These are phyloP conservation scores for Salvia sclarea DNA, from an alignment of 305 asterid genomes.

Conservation along the genomic window DNA sequence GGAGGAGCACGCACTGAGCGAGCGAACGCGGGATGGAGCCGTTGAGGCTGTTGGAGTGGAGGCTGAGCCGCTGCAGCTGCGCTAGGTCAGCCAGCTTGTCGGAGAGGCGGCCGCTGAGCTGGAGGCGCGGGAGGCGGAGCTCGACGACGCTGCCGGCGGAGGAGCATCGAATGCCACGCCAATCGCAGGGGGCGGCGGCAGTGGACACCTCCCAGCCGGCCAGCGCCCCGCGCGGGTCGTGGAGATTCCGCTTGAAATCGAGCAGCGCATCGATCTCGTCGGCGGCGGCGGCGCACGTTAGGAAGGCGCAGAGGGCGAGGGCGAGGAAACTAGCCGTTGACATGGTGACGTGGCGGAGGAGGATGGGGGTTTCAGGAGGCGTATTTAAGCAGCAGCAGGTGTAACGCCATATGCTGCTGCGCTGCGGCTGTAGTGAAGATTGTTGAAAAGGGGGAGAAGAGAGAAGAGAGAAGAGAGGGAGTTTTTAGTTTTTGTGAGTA, in stretches of 20 bases:
- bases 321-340: constrained; percentile 33
- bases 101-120: constrained; percentile 53
- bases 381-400: constrained; percentile 29
- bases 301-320: no score
- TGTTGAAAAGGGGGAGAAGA: not conserved
- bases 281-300: constrained; percentile 39
- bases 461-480: not conserved
- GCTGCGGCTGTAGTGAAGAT: constrained; percentile 16
- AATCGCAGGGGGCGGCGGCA: constrained; percentile 74
- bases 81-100: constrained; percentile 43
- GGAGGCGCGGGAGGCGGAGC: constrained; percentile 65
- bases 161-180: constrained; percentile 71
- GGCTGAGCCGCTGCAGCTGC: constrained; percentile 64
- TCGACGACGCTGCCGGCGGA: constrained; percentile 57
- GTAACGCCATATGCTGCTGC: constrained; percentile 40
- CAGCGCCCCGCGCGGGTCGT: constrained; percentile 68
- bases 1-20: constrained; percentile 54
- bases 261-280: constrained; percentile 53
- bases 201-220: constrained; percentile 67
- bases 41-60: constrained; percentile 62
- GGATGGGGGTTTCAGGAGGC: constrained; percentile 29
- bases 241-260: constrained; percentile 49
- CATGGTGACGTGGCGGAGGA: not conserved
- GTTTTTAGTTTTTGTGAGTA: not conserved
- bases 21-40: constrained; percentile 64